Conservation (phyloP, 1,284 basidiomycete species). For the Chiua sp. region DNA sequence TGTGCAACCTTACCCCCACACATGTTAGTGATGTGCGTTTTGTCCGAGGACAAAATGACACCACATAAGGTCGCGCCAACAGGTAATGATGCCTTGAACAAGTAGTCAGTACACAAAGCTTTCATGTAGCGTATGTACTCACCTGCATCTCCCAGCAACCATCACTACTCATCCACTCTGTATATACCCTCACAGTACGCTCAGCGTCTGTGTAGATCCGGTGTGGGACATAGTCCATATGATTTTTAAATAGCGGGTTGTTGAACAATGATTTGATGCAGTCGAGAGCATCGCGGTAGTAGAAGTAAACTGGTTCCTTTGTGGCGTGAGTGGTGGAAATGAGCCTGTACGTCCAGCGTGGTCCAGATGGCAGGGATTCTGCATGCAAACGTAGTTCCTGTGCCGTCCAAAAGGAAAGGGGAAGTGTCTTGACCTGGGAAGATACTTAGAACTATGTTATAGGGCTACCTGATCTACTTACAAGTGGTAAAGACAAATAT, state of each 20-base stretch:
- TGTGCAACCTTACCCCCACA: constrained; percentile 24
- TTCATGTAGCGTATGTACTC: too few relatives aligned
- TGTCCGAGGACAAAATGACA: constrained; percentile 38
- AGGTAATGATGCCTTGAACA: too few relatives aligned
- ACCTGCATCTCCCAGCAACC: too few relatives aligned
- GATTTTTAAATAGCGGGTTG: background rate
- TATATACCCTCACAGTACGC: background rate
- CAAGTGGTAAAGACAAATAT: background rate
- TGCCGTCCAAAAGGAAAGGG: background rate
- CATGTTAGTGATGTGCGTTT: constrained; percentile 39
- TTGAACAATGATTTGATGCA: background rate
- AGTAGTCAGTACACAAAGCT: too few relatives aligned
- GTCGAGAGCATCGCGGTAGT: background rate
- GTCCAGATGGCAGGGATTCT: too few relatives aligned
- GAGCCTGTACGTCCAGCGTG: background rate
- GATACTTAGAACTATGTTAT: background rate
- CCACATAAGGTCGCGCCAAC: background rate
- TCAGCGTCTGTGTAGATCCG: background rate
- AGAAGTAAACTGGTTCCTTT: background rate
- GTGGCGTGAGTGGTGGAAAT: background rate
- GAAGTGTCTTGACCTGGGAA: background rate
- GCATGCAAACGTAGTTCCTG: background rate
- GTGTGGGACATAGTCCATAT: background rate
- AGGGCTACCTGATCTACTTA: background rate
- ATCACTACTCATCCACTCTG: too few relatives aligned